phyloP scores from a whole-genome alignment of 129 eudicot genomes.

The Chrysanthemum seticuspe region DNA sequence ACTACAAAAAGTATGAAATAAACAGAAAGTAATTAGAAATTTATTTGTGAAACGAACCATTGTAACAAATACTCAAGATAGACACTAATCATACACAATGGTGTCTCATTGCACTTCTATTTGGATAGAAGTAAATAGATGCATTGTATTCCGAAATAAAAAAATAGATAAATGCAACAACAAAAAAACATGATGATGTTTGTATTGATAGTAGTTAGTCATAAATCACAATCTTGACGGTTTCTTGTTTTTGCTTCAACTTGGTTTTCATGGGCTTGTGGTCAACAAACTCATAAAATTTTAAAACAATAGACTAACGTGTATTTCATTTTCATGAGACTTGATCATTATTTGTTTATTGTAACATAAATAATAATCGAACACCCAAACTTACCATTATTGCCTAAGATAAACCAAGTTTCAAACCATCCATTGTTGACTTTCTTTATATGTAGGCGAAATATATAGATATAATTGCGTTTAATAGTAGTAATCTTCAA shows the following conservation, averaged over 20 bases:
- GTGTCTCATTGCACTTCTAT: too few species aligned
- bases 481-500: background rate
- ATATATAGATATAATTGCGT: background rate
- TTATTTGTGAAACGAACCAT: too few species aligned
- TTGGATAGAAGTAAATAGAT: too few species aligned
- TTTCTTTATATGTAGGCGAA: background rate
- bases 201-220: too few species aligned
- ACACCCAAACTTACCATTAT: background rate
- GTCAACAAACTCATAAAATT: background rate
- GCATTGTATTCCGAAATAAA: too few species aligned
- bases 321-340: background rate
- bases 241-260: background rate
- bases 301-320: background rate
- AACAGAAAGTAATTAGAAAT: too few species aligned
- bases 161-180: too few species aligned
- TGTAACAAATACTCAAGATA: too few species aligned
- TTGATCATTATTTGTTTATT: background rate
- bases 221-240: too few species aligned
- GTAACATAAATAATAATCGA: background rate
- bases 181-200: too few species aligned
- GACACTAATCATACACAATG: too few species aligned
- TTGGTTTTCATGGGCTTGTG: background rate
- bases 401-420: background rate
- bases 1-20: too few species aligned
- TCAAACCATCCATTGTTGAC: conserved; percentile 5